Evolutionary conservation across 1,284 basidiomycete genomes (phyloP), one percentile per base, ranked within the genome.

Genomic region (Ceratorhiza oryzae-sativae): DNA sequence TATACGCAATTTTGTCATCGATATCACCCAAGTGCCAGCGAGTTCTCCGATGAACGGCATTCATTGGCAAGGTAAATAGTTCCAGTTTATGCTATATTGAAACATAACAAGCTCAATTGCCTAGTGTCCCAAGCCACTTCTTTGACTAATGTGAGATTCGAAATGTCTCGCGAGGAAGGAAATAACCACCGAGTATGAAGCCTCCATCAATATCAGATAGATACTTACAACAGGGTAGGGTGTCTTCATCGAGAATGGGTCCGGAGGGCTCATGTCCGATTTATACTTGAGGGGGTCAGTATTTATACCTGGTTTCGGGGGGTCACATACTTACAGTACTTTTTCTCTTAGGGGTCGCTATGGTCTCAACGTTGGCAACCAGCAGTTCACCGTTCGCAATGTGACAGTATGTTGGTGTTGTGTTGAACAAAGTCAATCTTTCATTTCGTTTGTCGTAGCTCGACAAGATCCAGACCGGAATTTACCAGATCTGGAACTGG

Each of bases 241-340:
- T 18, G 32, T 63, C 13, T 61, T 45, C 36, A 72, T 90, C 86
- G 89, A 91, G 77, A 89, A 90, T 75, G 90, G 89, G 67, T 79
- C 78, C 75, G 89, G 89, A 56, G 90, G 90, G 1, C 89, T 84
- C 77, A 90, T 92, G 88, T 86, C 88, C 56, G 87, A 90, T 76
- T 80, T 91, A 45, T 71, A 87, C 9, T 87, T 90, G 79, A 87
- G 87, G 74, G 88, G 88, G 77, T 87, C 82, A 63, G 51, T 58
- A n/a, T 41, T 39, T 39, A 45, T n/a, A n/a, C n/a, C 42, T n/a
- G n/a, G 25, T 25, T 25, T 23, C 30, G 1, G 9, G 23, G 39
- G 25, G 51, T 4, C 23, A 18, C 15, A 27, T 18, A 3, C n/a
- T 1, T 30, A 13, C 13, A 42, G 13, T 6, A 23, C 32, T 18